phyloP scores from a whole-genome alignment of 176 grass and related monocot genomes.

The Carex littledalei region DNA sequence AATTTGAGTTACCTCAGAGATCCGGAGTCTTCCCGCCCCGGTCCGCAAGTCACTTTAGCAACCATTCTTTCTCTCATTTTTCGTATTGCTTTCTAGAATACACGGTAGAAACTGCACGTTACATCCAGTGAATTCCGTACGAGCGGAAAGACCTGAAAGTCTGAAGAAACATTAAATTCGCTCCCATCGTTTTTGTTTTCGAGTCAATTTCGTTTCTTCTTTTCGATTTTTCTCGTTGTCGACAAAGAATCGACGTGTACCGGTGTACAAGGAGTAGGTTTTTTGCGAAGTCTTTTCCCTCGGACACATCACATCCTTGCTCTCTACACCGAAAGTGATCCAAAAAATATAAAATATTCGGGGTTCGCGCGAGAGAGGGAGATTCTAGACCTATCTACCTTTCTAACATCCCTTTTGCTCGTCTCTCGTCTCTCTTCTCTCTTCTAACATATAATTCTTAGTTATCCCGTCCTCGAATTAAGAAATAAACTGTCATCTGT shows the following conservation, averaged over 20 bases:
- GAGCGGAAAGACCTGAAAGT: neutral
- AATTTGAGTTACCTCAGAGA: too few relatives aligned
- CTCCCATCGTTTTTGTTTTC: neutral
- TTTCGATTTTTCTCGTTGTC: neutral
- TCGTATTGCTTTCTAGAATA: neutral
- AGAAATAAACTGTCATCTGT: neutral
- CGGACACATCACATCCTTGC: too few relatives aligned
- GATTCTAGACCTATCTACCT: neutral
- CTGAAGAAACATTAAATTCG: neutral
- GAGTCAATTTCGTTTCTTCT: neutral
- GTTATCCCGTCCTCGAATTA: neutral
- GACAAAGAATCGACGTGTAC: neutral
- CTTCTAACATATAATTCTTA: neutral
- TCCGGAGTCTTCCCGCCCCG: too few relatives aligned
- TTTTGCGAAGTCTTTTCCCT: neutral
- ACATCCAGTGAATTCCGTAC: neutral
- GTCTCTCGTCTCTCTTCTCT: neutral
- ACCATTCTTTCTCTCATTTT: neutral
- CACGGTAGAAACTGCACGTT: neutral
- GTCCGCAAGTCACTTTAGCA: too few relatives aligned
- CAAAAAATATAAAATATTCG: neutral
- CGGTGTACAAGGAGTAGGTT: neutral
- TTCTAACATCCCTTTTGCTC: neutral
- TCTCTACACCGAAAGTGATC: neutral
- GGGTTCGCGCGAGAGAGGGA: neutral